A percentile compares a stretch with the other conserved stretches of the same genome.
phyloP scores from a whole-genome alignment of 2,329 filamentous ascomycete species.

The Ciborinia camelliae region DNA sequence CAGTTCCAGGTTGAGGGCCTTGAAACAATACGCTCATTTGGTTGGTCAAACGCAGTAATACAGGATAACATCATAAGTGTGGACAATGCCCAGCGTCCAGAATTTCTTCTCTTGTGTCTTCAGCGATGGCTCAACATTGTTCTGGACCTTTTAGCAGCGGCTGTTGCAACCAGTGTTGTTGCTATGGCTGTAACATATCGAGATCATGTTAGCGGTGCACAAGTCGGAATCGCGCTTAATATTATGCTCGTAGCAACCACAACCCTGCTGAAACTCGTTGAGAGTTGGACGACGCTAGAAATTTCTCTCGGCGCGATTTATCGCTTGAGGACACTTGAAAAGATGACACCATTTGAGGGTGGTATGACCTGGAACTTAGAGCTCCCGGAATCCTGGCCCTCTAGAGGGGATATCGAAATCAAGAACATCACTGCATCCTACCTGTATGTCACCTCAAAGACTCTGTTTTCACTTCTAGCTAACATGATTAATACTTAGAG shows the following conservation, averaged over 20 bases:
- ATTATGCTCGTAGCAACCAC: slow-evolving; percentile 28
- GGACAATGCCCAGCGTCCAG: slow-evolving; percentile 53
- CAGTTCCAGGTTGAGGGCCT: slow-evolving; percentile 45
- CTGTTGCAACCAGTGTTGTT: slow-evolving; percentile 24
- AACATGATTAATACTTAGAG: background rate
- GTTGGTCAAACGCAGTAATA: slow-evolving; percentile 48
- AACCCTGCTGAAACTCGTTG: slow-evolving; percentile 32
- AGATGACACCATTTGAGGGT: slow-evolving; percentile 42
- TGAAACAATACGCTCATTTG: slow-evolving; percentile 53
- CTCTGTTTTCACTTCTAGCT: background rate
- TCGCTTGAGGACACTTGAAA: slow-evolving; percentile 50
- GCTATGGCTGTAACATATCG: slow-evolving; percentile 24
- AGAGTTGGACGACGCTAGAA: slow-evolving; percentile 55
- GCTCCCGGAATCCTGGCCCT: slow-evolving; percentile 37
- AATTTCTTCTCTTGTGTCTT: slow-evolving; percentile 53
- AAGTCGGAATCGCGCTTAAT: slow-evolving; percentile 32
- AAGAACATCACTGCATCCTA: slow-evolving; percentile 36
- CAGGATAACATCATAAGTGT: slow-evolving; percentile 47
- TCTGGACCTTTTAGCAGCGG: slow-evolving; percentile 35
- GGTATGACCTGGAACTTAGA: slow-evolving; percentile 8
- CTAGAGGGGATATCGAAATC: slow-evolving; percentile 37
- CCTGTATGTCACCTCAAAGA: slow-evolving; percentile 20
- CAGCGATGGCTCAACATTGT: slow-evolving; percentile 55
- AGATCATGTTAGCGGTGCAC: slow-evolving; percentile 23
- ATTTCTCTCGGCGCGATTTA: slow-evolving; percentile 56